Conservation (phyloP, 495 filamentous ascomycete genomes). For the Hypoxylon trugodes region DNA sequence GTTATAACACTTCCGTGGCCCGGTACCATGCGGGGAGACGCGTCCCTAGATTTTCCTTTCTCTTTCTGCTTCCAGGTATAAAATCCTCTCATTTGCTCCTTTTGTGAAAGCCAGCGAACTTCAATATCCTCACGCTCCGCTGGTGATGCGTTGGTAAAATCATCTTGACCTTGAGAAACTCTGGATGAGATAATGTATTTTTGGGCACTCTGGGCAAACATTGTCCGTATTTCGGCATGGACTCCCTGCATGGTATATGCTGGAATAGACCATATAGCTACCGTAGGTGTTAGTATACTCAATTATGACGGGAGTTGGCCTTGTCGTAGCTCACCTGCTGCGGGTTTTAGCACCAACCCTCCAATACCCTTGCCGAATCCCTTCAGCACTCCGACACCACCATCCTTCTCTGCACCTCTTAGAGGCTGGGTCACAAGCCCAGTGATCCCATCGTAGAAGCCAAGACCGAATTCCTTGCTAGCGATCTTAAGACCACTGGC, state of each 20-base stretch:
- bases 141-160: conserved; percentile 55
- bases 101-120: conserved; percentile 62
- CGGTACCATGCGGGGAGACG: conserved; percentile 13
- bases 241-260: conserved; percentile 80
- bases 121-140: conserved; percentile 68
- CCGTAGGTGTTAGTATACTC: conserved; percentile 20
- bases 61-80: conserved; percentile 51
- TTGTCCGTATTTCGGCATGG: conserved; percentile 73
- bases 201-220: conserved; percentile 67
- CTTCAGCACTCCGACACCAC: conserved; percentile 73
- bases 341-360: conserved; percentile 73
- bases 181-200: conserved; percentile 78
- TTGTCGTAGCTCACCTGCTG: conserved; percentile 61
- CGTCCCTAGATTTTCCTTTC: conserved; percentile 42
- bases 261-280: conserved; percentile 68
- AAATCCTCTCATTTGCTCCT: conserved; percentile 61
- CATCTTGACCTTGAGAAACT: conserved; percentile 74
- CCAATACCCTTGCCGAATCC: conserved; percentile 80
- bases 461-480: conserved; percentile 71
- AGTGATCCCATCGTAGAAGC: conserved; percentile 74
- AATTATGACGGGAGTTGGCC: conserved; percentile 5
- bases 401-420: conserved; percentile 72
- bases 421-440: conserved; percentile 76
- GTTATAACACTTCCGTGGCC: conserved; percentile 24
- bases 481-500: conserved; percentile 72